A percentile compares a stretch with the other conserved stretches of the same genome.
Conservation (phyloP, 345 rosid species). For the Cardamine resedifolia region DNA sequence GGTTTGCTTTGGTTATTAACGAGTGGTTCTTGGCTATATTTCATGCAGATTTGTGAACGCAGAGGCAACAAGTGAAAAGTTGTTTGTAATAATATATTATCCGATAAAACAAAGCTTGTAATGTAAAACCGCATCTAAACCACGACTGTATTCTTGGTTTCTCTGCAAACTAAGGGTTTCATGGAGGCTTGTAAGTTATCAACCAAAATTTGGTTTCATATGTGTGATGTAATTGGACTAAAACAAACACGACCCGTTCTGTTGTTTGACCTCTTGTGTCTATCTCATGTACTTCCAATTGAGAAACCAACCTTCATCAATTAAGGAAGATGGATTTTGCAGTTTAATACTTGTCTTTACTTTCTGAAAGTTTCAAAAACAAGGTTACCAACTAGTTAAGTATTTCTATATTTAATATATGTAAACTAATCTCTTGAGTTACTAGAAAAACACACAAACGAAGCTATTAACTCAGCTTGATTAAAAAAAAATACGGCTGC, state of each 20-base stretch:
- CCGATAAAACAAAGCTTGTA: constrained; percentile 20
- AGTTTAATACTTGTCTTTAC: background rate
- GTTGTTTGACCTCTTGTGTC: background rate
- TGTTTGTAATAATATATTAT: constrained; percentile 28
- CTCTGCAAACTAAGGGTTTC: constrained; percentile 21
- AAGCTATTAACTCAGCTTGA: too few relatives aligned
- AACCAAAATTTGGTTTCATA: background rate
- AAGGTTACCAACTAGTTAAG: too few relatives aligned
- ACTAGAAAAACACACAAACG: too few relatives aligned
- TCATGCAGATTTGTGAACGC: constrained; percentile 23
- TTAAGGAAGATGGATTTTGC: background rate
- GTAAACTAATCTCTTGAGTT: background rate
- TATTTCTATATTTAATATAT: too few relatives aligned
- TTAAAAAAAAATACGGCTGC: too few relatives aligned
- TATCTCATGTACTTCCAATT: background rate
- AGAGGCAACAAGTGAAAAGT: constrained; percentile 15
- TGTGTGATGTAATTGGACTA: constrained; percentile 11
- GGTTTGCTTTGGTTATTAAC: constrained; percentile 7
- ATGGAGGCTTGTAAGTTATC: constrained; percentile 25
- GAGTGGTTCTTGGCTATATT: background rate
- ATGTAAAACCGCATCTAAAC: constrained; percentile 27
- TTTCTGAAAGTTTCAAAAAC: too few relatives aligned
- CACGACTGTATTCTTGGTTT: constrained; percentile 19
- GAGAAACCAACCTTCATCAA: background rate
- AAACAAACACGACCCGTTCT: background rate